phyloP scores from a whole-genome alignment of 345 rosid genomes.

The Psidium guajava region DNA sequence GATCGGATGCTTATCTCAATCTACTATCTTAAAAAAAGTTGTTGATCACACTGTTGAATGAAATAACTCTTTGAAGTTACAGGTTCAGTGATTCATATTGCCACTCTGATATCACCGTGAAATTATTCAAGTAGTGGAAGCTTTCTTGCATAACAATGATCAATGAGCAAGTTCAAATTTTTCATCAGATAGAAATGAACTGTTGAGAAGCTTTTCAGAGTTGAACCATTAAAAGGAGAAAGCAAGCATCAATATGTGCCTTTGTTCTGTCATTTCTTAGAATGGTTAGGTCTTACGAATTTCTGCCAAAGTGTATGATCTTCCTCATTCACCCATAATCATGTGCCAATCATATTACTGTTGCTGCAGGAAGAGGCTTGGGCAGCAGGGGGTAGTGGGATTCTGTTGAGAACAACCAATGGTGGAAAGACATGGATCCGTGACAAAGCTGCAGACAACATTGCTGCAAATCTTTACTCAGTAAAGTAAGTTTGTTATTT shows the following conservation, averaged over 20 bases:
- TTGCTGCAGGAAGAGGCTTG: slow-evolving; percentile 83
- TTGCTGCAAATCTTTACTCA: slow-evolving; percentile 91
- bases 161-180: not conserved
- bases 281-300: not conserved
- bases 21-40: not conserved
- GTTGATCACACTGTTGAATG: not conserved
- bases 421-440: slow-evolving; percentile 92
- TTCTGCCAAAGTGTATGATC: not conserved
- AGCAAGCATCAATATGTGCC: not conserved
- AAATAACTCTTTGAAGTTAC: not conserved
- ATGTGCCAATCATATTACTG: not conserved
- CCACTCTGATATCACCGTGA: not conserved
- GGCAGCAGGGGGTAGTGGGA: slow-evolving; percentile 98
- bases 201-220: not conserved
- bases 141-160: not conserved
- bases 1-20: not conserved
- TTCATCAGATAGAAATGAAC: not conserved
- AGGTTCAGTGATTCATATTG: not conserved
- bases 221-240: not conserved
- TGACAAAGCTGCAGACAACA: slow-evolving; percentile 94
- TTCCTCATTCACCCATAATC: not conserved
- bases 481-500: slow-evolving; percentile 55
- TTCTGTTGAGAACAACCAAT: slow-evolving; percentile 76
- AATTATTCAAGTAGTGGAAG: not conserved
- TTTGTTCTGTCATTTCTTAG: not conserved